Conservation (phyloP, 2,329 filamentous ascomycete species). For the Geosmithia putterillii region DNA sequence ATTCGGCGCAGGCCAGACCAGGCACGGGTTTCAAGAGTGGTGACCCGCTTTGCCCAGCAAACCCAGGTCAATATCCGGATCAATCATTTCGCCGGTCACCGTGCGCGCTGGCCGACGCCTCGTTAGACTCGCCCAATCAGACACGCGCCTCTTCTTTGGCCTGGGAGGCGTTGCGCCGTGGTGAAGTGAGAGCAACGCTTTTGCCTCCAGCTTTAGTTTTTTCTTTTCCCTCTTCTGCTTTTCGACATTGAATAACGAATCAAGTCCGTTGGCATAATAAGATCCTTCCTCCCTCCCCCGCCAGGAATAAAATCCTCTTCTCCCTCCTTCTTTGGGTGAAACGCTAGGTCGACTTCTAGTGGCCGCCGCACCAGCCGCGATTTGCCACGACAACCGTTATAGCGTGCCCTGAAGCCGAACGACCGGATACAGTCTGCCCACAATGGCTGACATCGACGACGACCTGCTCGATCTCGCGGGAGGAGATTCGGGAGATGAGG, state of each 20-base stretch:
- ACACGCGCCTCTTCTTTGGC: not conserved
- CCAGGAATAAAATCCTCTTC: too few species aligned
- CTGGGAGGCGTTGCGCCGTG: not conserved
- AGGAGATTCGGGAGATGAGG: constrained; percentile 55
- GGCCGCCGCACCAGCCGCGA: too few species aligned
- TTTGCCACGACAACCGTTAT: not conserved
- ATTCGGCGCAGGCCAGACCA: too few species aligned
- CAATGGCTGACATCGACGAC: constrained; percentile 83
- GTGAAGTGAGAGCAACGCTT: not conserved
- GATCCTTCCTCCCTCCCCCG: too few species aligned
- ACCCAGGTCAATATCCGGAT: too few species aligned
- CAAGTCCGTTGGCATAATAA: too few species aligned
- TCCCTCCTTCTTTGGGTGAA: too few species aligned
- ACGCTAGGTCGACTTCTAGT: too few species aligned
- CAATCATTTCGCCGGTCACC: not conserved
- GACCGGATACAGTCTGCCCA: too few species aligned
- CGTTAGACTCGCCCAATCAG: not conserved
- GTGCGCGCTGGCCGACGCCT: not conserved
- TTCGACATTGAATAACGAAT: too few species aligned
- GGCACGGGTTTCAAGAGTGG: too few species aligned
- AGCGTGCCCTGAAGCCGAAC: not conserved
- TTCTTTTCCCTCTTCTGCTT: not conserved
- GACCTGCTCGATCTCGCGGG: constrained; percentile 89
- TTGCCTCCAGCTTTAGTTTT: not conserved
- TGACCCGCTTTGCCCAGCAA: too few species aligned